These are phyloP conservation scores for Pythium rishiriense DNA, from an alignment of 352 stramenopile species.

Conservation along the genomic window DNA sequence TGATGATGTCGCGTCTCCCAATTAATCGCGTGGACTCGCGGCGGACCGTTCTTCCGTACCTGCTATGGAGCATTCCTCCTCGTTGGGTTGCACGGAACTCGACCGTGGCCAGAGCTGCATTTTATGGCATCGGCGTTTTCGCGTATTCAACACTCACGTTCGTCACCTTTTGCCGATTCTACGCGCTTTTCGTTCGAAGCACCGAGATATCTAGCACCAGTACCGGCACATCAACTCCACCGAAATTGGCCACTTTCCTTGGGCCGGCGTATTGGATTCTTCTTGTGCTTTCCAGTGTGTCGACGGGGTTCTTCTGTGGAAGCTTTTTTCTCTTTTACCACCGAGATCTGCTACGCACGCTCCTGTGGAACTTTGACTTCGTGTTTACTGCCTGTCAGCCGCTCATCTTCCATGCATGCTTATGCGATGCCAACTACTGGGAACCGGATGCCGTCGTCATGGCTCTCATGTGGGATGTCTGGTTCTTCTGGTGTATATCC, in stretches of 20 bases:
- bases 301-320: conserved; percentile 2
- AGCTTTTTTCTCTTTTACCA: conserved; percentile 15
- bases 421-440: conserved; percentile 15
- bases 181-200: background rate
- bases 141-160: background rate
- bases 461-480: conserved; percentile 5
- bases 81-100: background rate
- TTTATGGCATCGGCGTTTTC: background rate
- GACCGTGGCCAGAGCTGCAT: background rate
- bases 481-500: conserved; percentile 4
- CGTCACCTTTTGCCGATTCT: background rate
- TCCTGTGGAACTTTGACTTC: conserved; percentile 21
- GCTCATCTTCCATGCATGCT: background rate
- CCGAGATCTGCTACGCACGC: conserved; percentile 10
- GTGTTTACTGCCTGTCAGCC: conserved; percentile 5
- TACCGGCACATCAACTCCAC: background rate
- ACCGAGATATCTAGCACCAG: background rate
- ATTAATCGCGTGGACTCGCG: background rate
- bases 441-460: background rate
- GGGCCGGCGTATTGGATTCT: background rate
- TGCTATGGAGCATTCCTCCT: background rate
- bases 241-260: background rate
- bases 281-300: background rate
- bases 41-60: background rate
- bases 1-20: background rate